Conservation (phyloP, 116 monocot genomes). For the Dioscorea cayenensis region DNA sequence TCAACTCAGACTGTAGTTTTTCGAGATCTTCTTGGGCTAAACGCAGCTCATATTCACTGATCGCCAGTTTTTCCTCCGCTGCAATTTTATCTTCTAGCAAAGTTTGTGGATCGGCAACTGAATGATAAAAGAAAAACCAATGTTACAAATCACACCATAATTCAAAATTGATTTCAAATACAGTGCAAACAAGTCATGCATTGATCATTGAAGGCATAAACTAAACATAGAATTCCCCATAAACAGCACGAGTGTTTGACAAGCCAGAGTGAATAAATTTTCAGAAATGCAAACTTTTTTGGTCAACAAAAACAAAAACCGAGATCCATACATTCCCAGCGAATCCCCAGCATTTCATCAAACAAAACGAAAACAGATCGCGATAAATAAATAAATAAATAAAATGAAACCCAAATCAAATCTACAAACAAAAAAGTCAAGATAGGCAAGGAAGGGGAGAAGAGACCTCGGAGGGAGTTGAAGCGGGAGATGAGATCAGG, state of each 20-base stretch:
- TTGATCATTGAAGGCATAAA: too few species aligned
- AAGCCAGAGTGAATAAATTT: too few species aligned
- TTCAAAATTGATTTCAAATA: background rate
- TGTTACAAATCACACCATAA: background rate
- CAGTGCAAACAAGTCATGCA: too few species aligned
- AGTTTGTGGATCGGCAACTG: constrained; percentile 93
- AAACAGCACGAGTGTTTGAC: too few species aligned
- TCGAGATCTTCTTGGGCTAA: constrained; percentile 87
- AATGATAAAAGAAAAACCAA: constrained; percentile 13
- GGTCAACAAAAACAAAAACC: too few species aligned
- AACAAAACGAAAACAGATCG: too few species aligned
- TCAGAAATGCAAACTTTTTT: too few species aligned
- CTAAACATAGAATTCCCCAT: too few species aligned
- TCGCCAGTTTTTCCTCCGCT: constrained; percentile 76
- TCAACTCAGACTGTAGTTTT: constrained; percentile 68
- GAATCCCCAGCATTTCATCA: too few species aligned
- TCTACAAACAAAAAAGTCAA: background rate
- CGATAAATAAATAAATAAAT: too few species aligned
- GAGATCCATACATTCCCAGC: too few species aligned
- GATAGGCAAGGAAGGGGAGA: background rate
- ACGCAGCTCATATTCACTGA: constrained; percentile 93
- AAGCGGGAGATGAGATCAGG: constrained; percentile 77
- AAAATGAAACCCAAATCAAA: background rate
- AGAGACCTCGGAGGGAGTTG: constrained; percentile 54
- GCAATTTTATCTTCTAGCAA: constrained; percentile 82